These are phyloP conservation scores for Talaromyces piceae DNA, from an alignment of 2,329 filamentous ascomycete species.

Conservation along the genomic window DNA sequence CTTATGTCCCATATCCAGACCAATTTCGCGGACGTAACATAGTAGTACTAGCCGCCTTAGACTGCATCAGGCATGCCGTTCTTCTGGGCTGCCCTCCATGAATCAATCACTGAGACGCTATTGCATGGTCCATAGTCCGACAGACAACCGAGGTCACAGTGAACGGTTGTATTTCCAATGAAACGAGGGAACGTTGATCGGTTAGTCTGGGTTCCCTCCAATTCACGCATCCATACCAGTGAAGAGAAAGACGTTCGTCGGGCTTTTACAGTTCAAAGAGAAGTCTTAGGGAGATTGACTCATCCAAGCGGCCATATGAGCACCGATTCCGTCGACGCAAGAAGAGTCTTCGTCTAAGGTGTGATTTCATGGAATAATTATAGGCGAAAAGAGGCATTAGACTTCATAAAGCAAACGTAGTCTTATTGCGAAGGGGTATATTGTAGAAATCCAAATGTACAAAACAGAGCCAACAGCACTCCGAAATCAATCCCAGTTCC, in stretches of 20 bases:
- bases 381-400: too few species aligned
- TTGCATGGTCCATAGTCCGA: constrained; percentile 36
- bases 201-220: too few species aligned
- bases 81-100: constrained; percentile 50
- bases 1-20: constrained; percentile 71
- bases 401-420: background rate
- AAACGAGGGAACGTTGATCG: background rate
- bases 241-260: too few species aligned
- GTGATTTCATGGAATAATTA: too few species aligned
- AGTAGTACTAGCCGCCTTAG: constrained; percentile 62
- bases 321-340: too few species aligned
- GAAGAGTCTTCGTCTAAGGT: too few species aligned
- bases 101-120: constrained; percentile 45
- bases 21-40: constrained; percentile 49
- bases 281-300: too few species aligned
- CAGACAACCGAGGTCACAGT: constrained; percentile 27
- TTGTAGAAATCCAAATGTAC: background rate
- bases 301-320: too few species aligned
- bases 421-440: background rate
- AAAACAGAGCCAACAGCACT: background rate
- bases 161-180: constrained; percentile 26
- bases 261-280: too few species aligned
- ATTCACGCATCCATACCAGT: too few species aligned
- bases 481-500: constrained; percentile 34
- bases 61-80: constrained; percentile 50